Percentiles rank a stretch among this genome's conserved stretches.
These are phyloP conservation scores for Otatea glauca DNA, from an alignment of 176 grass and related monocot genomes.

Conservation along the genomic window DNA sequence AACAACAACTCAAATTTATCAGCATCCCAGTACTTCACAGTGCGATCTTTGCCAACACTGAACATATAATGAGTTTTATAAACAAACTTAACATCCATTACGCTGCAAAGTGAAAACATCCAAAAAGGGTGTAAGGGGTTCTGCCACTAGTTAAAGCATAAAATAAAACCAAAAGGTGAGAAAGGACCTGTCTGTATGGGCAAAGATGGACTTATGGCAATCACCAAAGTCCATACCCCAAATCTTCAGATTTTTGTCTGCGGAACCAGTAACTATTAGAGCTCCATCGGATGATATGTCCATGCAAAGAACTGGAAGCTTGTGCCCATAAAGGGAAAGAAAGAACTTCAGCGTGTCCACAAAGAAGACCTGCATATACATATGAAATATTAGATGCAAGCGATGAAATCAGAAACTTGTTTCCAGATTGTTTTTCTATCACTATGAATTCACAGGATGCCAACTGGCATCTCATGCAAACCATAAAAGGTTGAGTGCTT, in stretches of 20 bases:
- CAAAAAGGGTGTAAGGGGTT: slow-evolving; percentile 18
- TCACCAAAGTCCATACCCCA: slow-evolving; percentile 99
- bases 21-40: slow-evolving; percentile 95
- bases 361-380: slow-evolving; percentile 74
- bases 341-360: slow-evolving; percentile 53
- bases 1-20: slow-evolving; percentile 97
- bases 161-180: slow-evolving; percentile 3
- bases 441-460: slow-evolving; percentile 7
- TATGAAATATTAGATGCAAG: slow-evolving; percentile 37
- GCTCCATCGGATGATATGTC: slow-evolving; percentile 90
- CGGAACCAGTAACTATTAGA: slow-evolving; percentile 90
- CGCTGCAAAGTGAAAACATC: slow-evolving; percentile 54
- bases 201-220: slow-evolving; percentile 89
- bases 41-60: slow-evolving; percentile 90
- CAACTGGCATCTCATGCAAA: slow-evolving; percentile 18
- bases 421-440: slow-evolving; percentile 20
- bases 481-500: not conserved
- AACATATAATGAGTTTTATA: slow-evolving; percentile 94
- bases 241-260: slow-evolving; percentile 96
- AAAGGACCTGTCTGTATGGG: slow-evolving; percentile 78
- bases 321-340: slow-evolving; percentile 82
- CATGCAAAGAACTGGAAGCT: slow-evolving; percentile 95
- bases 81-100: slow-evolving; percentile 97
- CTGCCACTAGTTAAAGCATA: not conserved
- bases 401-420: slow-evolving; percentile 15